These are phyloP conservation scores for Toxicodendron radicans DNA, from an alignment of 345 rosid genomes.

Conservation along the genomic window DNA sequence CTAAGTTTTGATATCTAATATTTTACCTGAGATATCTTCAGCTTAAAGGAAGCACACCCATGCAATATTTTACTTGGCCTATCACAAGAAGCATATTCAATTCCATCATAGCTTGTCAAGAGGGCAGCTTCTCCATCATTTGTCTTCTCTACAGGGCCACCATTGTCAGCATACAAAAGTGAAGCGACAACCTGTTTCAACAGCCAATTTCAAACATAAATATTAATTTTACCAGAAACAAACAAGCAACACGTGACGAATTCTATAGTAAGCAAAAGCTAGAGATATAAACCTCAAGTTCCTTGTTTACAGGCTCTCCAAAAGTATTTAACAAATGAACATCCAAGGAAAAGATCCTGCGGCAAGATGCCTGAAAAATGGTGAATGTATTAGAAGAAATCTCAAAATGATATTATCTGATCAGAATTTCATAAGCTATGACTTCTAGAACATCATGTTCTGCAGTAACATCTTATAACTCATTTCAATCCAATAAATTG, in stretches of 20 bases:
- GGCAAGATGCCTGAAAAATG: slow-evolving; percentile 58
- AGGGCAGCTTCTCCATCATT: slow-evolving; percentile 72
- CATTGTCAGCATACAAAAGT: slow-evolving; percentile 68
- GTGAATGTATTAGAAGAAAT: slow-evolving; percentile 13
- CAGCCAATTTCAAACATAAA: slow-evolving; percentile 19
- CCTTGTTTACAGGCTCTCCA: slow-evolving; percentile 57
- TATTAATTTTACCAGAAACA: slow-evolving; percentile 1
- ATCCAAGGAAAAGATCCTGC: slow-evolving; percentile 71
- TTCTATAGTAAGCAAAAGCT: slow-evolving; percentile 18
- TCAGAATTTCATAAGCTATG: background rate
- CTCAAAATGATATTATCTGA: background rate
- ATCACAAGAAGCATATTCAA: slow-evolving; percentile 65
- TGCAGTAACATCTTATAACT: background rate
- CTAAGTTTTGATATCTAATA: slow-evolving; percentile 8
- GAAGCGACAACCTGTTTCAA: slow-evolving; percentile 64
- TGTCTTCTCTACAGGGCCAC: slow-evolving; percentile 63
- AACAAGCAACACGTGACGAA: background rate
- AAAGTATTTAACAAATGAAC: slow-evolving; percentile 65
- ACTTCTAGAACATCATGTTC: background rate
- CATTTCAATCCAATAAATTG: background rate
- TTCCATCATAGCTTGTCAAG: slow-evolving; percentile 70
- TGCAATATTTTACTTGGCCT: slow-evolving; percentile 57
- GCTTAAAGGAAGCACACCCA: slow-evolving; percentile 79
- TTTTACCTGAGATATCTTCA: slow-evolving; percentile 78
- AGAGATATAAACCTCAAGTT: slow-evolving; percentile 55